Conservation (phyloP, 2,329 filamentous ascomycete species). For the Gliomastix tumulicola region DNA sequence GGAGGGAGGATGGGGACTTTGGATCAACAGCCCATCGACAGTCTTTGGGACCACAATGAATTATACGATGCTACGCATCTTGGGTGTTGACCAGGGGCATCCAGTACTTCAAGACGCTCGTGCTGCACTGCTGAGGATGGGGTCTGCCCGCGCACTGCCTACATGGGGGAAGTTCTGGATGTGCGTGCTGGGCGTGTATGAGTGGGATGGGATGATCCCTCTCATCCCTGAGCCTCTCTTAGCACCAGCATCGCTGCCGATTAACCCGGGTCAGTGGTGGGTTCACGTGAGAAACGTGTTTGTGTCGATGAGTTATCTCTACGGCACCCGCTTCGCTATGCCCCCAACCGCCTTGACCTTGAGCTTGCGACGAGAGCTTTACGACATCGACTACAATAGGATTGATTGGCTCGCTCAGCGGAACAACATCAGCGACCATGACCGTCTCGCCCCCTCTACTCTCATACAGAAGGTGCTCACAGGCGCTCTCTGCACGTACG, state of each 20-base stretch:
- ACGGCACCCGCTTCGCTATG: constrained; percentile 66
- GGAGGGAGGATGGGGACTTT: constrained; percentile 85
- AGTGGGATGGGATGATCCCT: constrained; percentile 85
- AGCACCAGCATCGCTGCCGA: constrained; percentile 72
- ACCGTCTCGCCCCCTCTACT: constrained; percentile 83
- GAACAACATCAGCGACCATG: constrained; percentile 65
- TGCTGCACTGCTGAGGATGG: constrained; percentile 66
- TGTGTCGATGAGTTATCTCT: constrained; percentile 78
- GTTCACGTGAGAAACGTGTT: constrained; percentile 87
- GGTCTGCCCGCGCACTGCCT: constrained; percentile 69
- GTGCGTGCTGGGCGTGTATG: constrained; percentile 64
- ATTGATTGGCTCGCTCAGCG: constrained; percentile 68
- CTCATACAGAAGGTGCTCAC: constrained; percentile 69
- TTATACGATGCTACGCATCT: constrained; percentile 66
- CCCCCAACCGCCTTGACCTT: background rate
- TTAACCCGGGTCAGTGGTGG: constrained; percentile 86
- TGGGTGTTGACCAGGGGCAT: constrained; percentile 72
- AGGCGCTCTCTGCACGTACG: constrained; percentile 67
- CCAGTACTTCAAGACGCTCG: constrained; percentile 72
- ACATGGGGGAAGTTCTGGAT: constrained; percentile 93
- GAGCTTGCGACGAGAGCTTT: background rate
- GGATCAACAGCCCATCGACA: constrained; percentile 79
- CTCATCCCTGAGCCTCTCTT: constrained; percentile 83
- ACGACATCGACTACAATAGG: constrained; percentile 43
- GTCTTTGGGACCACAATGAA: constrained; percentile 82